Evolutionary conservation across 192 early-diverging fungal species (phyloP).

Genomic region (Rhizophagus prolifer): DNA sequence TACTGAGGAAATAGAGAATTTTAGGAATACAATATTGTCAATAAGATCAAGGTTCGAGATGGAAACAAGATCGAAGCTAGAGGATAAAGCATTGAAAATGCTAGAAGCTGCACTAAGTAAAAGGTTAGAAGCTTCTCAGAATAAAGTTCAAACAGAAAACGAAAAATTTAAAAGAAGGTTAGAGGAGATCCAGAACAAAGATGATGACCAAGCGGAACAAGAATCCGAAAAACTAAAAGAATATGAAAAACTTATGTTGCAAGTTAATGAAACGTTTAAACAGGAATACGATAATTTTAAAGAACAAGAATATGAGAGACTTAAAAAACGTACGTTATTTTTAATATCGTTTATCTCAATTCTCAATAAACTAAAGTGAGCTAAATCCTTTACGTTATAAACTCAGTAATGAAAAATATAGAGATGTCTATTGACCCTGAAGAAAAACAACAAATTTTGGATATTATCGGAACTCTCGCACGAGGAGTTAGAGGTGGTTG

Average conservation of each 20-base stretch:
- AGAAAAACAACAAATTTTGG: constrained; percentile 39
- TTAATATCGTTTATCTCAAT: not conserved
- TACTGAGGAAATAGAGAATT: constrained; percentile 36
- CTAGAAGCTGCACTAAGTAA: not conserved
- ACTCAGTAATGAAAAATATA: not conserved
- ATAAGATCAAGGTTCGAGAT: constrained; percentile 16
- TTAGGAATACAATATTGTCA: constrained; percentile 31
- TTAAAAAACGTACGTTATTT: not conserved
- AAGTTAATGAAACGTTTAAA: constrained; percentile 3
- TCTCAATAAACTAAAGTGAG: not conserved
- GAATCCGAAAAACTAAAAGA: constrained; percentile 26
- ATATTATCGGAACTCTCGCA: constrained; percentile 39
- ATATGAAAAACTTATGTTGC: constrained; percentile 30
- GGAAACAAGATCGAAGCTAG: constrained; percentile 25
- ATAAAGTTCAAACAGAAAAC: not conserved
- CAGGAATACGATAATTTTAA: not conserved
- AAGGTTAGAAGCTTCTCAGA: not conserved
- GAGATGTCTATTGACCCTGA: constrained; percentile 13
- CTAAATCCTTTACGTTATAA: not conserved
- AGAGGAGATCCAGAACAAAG: not conserved
- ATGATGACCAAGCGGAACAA: constrained; percentile 11
- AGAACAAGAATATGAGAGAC: not conserved
- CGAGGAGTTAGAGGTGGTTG: constrained; percentile 45
- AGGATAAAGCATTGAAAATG: not conserved
- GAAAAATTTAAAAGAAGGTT: constrained; percentile 10